Conservation (phyloP, 768 basidiomycete species). For the Leccinellum rugosiceps region DNA sequence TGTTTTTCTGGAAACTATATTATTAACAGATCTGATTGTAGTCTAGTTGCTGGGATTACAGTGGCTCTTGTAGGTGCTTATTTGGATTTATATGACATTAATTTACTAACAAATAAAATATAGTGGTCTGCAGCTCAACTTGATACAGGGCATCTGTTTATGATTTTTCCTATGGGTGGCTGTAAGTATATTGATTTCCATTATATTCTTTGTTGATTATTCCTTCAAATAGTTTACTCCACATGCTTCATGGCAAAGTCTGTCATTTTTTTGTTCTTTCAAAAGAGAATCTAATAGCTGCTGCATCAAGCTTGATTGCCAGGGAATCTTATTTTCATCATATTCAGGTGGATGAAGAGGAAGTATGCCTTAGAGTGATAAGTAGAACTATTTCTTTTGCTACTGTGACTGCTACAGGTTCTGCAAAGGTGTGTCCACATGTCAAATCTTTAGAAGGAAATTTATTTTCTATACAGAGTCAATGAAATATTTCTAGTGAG, state of each 20-base stretch:
- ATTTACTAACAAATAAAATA: background rate
- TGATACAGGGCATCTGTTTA: constrained; percentile 16
- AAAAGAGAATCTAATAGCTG: background rate
- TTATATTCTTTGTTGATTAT: background rate
- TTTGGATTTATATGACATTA: background rate
- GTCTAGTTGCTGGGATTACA: constrained; percentile 14
- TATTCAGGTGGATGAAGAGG: background rate
- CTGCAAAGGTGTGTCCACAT: constrained; percentile 1
- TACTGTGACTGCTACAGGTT: background rate
- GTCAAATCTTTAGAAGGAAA: background rate
- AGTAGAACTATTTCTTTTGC: constrained; percentile 8
- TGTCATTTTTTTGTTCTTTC: background rate
- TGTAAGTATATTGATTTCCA: constrained; percentile 11
- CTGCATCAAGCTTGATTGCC: constrained; percentile 19
- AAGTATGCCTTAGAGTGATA: background rate
- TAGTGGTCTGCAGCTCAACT: constrained; percentile 22
- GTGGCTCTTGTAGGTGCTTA: constrained; percentile 17
- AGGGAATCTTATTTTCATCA: constrained; percentile 26
- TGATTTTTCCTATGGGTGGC: constrained; percentile 26
- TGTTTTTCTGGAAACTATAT: background rate
- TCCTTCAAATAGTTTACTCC: constrained; percentile 21
- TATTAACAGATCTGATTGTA: constrained; percentile 3
- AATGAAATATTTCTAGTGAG: background rate
- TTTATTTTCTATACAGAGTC: constrained; percentile 1
- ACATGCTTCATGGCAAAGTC: constrained; percentile 29